Base-by-base conservation (phyloP, 2,329 filamentous ascomycete species). In the Ophiostoma tasmaniense region DNA sequence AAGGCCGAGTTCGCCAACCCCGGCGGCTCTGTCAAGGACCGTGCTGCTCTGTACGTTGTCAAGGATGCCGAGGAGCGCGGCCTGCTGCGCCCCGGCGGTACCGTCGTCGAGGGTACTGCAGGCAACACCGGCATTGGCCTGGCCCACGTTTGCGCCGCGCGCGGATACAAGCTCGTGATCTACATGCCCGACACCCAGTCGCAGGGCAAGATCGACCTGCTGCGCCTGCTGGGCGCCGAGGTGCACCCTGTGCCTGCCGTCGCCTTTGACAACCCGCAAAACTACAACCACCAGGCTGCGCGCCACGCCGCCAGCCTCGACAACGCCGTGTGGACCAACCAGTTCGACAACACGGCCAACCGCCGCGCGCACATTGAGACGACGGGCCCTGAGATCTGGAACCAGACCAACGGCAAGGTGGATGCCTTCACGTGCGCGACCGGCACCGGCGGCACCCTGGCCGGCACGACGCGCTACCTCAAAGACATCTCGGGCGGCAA, bases 101-200 rank as follows among this genome's bases (percentile, higher is more conserved):
- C 95, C 25, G 93, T 99, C 14, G 90, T 99, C 70, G 95, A 99
- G 81, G 95, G 95, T 71, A 99, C 95, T 5, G 95, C 95, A 0
- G 95, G 95, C 67, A 99, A 98, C 83, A 99, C 95, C 37, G 95
- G 95, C 73, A 99, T 99, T 78, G 95, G 95, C 1, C 90, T 99
- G 61, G 95, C 95, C 25, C 95, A 98, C 81, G 95, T 99, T 69
- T 98, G 95, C 81, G 88, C 94, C 71, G 91, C 90, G 50, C 90
- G 90, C 75, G 95, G 94, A 55, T 98, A 99, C 85, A 90, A 90
- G 78, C 88, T 97, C 66, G 93, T 98, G 77, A 99, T 99, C 78
- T 99, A 98, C 87, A 98, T 99, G 95, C 95, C 95, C 75, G 91
- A 99, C 83, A 98, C 94, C 66, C 95, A 98, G 81, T 96, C 93